Percentiles rank a stretch among this genome's conserved stretches.
These are phyloP conservation scores for Amaranthus palmeri DNA, from an alignment of 148 eudicot species.

Conservation along the genomic window DNA sequence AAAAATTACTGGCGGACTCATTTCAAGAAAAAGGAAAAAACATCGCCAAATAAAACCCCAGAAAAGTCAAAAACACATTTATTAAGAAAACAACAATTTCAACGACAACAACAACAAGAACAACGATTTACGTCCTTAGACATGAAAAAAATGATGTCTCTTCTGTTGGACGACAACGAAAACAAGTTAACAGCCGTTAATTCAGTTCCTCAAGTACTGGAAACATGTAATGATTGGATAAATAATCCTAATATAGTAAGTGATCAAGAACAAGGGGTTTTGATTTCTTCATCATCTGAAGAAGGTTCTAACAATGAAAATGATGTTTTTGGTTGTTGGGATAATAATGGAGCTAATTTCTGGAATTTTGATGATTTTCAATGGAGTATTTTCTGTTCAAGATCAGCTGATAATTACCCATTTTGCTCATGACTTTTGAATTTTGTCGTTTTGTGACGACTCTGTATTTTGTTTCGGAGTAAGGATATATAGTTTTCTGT, in stretches of 20 bases:
- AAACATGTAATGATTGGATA: not conserved
- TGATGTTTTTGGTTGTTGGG: slow-evolving; percentile 39
- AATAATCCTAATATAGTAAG: slow-evolving; percentile 7
- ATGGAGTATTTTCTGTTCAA: slow-evolving; percentile 15
- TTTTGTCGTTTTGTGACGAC: not conserved
- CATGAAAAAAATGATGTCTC: slow-evolving; percentile 44
- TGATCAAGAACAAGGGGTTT: slow-evolving; percentile 32
- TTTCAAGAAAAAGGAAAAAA: slow-evolving; percentile 57
- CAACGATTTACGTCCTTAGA: slow-evolving; percentile 31
- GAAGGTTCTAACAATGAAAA: slow-evolving; percentile 23
- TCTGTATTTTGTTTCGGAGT: not conserved
- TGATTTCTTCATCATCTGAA: slow-evolving; percentile 26
- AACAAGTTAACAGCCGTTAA: not conserved
- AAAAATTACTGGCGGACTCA: slow-evolving; percentile 87
- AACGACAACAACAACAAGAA: slow-evolving; percentile 23
- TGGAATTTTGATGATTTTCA: slow-evolving; percentile 59
- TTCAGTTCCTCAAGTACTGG: slow-evolving; percentile 12
- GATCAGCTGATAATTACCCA: not conserved
- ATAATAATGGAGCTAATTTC: slow-evolving; percentile 21
- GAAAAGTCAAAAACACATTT: slow-evolving; percentile 38
- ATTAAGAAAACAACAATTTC: slow-evolving; percentile 44
- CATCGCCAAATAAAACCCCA: slow-evolving; percentile 11
- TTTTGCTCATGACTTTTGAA: not conserved
- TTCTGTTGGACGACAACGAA: slow-evolving; percentile 34
- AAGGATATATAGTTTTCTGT: too few relatives aligned